These are phyloP conservation scores for Neoarthrinium moseri DNA, from an alignment of 2,329 filamentous ascomycete species.

Conservation along the genomic window DNA sequence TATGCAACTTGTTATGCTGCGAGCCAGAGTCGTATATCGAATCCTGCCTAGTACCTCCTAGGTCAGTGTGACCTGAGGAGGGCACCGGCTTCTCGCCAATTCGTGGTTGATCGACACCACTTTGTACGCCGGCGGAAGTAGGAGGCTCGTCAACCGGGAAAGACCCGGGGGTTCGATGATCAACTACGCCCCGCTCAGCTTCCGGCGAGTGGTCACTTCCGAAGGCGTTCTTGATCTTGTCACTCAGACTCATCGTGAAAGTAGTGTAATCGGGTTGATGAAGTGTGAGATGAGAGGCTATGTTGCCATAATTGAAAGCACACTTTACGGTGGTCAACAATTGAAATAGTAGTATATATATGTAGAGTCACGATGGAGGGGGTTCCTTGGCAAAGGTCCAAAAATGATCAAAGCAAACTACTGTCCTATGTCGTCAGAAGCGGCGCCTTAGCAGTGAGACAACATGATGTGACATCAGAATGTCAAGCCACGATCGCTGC, in stretches of 20 bases:
- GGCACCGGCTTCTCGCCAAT: background rate
- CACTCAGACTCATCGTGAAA: slow-evolving; percentile 1
- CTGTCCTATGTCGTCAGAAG: too few species aligned
- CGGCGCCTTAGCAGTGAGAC: too few species aligned
- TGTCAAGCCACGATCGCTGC: background rate
- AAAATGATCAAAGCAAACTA: too few species aligned
- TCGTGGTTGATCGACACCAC: background rate
- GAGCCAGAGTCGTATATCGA: background rate
- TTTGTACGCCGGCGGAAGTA: background rate
- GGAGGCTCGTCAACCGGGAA: slow-evolving; percentile 1
- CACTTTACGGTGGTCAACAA: too few species aligned
- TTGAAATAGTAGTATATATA: too few species aligned
- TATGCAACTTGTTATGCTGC: slow-evolving; percentile 7
- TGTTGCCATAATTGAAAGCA: too few species aligned
- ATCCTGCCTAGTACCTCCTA: background rate
- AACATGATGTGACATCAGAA: slow-evolving; percentile 3
- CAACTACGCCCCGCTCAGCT: background rate
- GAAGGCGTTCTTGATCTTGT: slow-evolving; percentile 6
- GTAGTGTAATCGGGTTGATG: too few species aligned
- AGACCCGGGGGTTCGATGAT: slow-evolving; percentile 5
- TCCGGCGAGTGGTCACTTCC: background rate
- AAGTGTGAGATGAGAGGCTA: too few species aligned
- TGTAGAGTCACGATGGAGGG: too few species aligned
- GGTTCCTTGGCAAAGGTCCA: too few species aligned
- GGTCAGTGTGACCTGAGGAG: background rate